Evolutionary conservation across 352 stramenopile species (phyloP).

Genomic region (Globisporangium paroecandrum): DNA sequence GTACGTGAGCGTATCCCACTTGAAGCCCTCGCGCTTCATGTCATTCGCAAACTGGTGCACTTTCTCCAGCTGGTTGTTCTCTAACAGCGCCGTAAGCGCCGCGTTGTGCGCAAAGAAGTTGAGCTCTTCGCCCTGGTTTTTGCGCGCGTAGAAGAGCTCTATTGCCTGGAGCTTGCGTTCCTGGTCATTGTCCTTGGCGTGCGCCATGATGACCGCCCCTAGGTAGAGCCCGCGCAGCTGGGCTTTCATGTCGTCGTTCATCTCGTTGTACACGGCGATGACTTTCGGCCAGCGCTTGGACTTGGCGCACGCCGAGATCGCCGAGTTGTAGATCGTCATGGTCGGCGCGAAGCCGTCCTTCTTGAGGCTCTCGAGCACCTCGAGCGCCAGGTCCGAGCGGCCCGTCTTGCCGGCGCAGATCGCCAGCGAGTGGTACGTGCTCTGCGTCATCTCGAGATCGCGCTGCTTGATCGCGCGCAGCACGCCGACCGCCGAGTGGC

Average conservation of each 20-base stretch:
- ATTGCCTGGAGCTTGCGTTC: conserved; percentile 33
- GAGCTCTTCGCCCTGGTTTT: conserved; percentile 33
- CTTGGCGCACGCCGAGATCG: conserved; percentile 76
- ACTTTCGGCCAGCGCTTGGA: conserved; percentile 69
- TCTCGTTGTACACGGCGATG: conserved; percentile 55
- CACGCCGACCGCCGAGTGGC: conserved; percentile 65
- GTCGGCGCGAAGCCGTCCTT: conserved; percentile 51
- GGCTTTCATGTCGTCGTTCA: conserved; percentile 37
- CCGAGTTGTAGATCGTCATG: conserved; percentile 76
- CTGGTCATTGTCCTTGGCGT: conserved; percentile 51
- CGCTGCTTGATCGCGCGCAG: conserved; percentile 61
- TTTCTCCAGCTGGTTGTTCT: conserved; percentile 52
- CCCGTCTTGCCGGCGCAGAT: conserved; percentile 78
- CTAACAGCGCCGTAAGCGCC: conserved; percentile 49
- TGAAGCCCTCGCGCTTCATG: conserved; percentile 56
- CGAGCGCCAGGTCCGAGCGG: conserved; percentile 63
- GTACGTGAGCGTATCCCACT: conserved; percentile 71
- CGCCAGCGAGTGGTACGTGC: conserved; percentile 75
- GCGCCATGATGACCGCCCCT: conserved; percentile 70
- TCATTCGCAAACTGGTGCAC: conserved; percentile 50
- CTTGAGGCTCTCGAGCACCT: conserved; percentile 52
- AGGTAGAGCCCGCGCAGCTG: conserved; percentile 51
- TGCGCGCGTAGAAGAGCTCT: conserved; percentile 57
- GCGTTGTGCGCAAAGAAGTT: conserved; percentile 78
- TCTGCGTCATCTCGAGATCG: conserved; percentile 62